Conservation (phyloP, 1,284 basidiomycete genomes). For the Leccinum laetum region DNA sequence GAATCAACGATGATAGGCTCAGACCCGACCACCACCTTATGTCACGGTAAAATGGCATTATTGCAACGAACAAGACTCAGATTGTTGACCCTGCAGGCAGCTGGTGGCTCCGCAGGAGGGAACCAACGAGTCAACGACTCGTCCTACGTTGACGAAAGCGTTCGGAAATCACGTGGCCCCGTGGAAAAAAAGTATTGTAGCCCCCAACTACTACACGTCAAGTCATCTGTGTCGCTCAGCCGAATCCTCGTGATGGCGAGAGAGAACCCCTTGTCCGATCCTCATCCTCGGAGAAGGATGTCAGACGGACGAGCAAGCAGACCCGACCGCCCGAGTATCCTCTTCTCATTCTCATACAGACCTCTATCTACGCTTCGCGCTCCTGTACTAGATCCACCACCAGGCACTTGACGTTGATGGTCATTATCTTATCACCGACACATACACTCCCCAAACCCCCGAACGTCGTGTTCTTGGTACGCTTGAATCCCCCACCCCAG, state of each 20-base stretch:
- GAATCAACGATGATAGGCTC: background rate
- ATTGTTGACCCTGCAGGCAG: background rate
- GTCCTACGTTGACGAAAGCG: no score
- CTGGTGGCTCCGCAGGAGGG: background rate
- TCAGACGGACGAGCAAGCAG: no score
- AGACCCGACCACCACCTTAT: background rate
- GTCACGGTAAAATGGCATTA: background rate
- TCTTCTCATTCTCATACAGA: no score
- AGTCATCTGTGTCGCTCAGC: background rate
- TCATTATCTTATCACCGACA: background rate
- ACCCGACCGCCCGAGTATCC: no score
- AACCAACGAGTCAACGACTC: background rate
- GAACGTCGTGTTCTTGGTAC: background rate
- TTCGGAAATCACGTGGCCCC: background rate
- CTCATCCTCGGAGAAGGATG: no score
- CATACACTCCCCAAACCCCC: background rate
- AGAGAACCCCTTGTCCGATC: no score
- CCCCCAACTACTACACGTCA: slow-evolving; percentile 1
- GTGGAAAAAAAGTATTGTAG: slow-evolving; percentile 14
- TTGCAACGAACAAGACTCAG: slow-evolving; percentile 12
- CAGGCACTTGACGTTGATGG: background rate
- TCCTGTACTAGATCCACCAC: no score
- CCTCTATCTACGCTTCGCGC: no score
- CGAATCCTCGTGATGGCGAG: no score
- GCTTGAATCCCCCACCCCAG: background rate